phyloP scores from a whole-genome alignment of 345 rosid genomes.

The Eutrema heterophyllum region DNA sequence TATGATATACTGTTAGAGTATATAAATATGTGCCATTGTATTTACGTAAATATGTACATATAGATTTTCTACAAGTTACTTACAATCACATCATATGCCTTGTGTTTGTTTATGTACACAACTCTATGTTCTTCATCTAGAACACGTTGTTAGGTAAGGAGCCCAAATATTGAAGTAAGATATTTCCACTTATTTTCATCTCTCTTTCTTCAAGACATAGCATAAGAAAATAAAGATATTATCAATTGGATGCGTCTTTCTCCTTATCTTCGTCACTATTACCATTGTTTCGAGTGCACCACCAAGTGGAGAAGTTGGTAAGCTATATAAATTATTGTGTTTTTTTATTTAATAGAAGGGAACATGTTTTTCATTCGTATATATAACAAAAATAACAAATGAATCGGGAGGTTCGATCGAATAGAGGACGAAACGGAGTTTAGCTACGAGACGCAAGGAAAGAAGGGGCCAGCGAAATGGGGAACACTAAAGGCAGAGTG shows the following conservation, averaged over 20 bases:
- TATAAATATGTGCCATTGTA: neutral
- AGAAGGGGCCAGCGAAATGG: constrained; percentile 62
- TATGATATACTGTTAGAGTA: neutral
- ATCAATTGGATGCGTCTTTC: neutral
- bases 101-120: constrained; percentile 15
- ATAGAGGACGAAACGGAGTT: constrained; percentile 67
- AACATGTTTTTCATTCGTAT: neutral
- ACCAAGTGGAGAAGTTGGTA: constrained; percentile 24
- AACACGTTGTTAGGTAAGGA: constrained; percentile 7
- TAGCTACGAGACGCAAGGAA: constrained; percentile 32
- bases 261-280: neutral
- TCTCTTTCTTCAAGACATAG: neutral
- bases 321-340: neutral
- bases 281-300: constrained; percentile 1
- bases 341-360: neutral
- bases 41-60: neutral
- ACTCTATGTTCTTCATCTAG: neutral
- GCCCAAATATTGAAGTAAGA: neutral
- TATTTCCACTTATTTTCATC: neutral
- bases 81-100: neutral
- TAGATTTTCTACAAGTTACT: neutral
- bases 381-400: neutral
- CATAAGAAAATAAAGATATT: constrained; percentile 12
- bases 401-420: neutral
- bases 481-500: constrained; percentile 57